These are phyloP conservation scores for Trichoderma virens DNA, from an alignment of 495 filamentous ascomycete genomes.

Conservation along the genomic window DNA sequence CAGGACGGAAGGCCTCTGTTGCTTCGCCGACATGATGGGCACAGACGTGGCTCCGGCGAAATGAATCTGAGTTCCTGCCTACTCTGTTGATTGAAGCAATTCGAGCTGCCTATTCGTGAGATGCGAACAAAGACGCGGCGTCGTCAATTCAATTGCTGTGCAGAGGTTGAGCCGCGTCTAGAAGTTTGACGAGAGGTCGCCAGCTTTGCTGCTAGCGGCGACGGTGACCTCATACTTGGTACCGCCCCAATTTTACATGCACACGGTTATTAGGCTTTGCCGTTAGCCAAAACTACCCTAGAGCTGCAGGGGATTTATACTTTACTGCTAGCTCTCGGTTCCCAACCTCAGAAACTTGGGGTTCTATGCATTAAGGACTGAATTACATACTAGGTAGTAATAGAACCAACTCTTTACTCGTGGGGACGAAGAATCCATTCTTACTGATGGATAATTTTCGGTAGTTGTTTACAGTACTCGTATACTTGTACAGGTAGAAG, in stretches of 20 bases:
- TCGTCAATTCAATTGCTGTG: not conserved
- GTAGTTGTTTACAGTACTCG: not conserved
- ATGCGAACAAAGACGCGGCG: not conserved
- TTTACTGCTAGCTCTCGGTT: not conserved
- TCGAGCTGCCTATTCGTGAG: not conserved
- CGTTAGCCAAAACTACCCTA: not conserved
- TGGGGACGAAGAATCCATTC: too few relatives aligned
- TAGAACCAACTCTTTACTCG: too few relatives aligned
- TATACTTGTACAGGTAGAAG: not conserved
- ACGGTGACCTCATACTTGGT: not conserved
- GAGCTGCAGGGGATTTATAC: not conserved
- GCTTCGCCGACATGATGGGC: slow-evolving; percentile 25
- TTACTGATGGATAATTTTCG: too few relatives aligned
- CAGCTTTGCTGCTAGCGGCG: not conserved
- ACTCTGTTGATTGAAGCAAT: not conserved
- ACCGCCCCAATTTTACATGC: not conserved
- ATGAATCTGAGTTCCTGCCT: not conserved
- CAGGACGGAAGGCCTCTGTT: slow-evolving; percentile 26
- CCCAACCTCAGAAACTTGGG: too few relatives aligned
- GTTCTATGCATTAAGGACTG: not conserved
- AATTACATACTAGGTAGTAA: not conserved
- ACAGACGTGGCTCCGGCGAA: not conserved
- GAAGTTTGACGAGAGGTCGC: not conserved
- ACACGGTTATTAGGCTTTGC: not conserved
- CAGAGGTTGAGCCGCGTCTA: not conserved